A percentile compares a stretch with the other conserved stretches of the same genome.
phyloP scores from a whole-genome alignment of 2,329 filamentous ascomycete species.

The Hypomyces perniciosus region DNA sequence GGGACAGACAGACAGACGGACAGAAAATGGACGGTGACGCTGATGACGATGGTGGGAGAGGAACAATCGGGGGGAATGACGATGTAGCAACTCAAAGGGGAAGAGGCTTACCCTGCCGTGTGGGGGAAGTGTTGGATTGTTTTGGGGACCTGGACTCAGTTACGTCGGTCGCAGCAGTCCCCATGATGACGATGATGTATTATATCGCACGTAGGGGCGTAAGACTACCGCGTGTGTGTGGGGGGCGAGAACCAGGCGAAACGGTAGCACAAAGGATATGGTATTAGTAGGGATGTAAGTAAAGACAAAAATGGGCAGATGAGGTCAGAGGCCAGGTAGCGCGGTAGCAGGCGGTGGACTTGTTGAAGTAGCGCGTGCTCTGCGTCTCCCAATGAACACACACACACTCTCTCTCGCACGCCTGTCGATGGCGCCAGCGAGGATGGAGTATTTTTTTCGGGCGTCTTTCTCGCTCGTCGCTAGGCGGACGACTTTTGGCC shows the following conservation, averaged over 20 bases:
- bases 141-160: constrained; percentile 45
- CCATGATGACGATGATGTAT: constrained; percentile 47
- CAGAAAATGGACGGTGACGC: constrained; percentile 12
- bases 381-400: neutral
- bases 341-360: constrained; percentile 14
- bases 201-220: constrained; percentile 29
- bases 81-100: constrained; percentile 15
- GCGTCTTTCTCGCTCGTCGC: too few relatives aligned
- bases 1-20: neutral
- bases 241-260: constrained; percentile 13
- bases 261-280: too few relatives aligned
- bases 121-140: constrained; percentile 37
- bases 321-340: constrained; percentile 33
- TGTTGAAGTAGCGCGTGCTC: constrained; percentile 8
- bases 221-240: constrained; percentile 24
- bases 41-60: constrained; percentile 14
- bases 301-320: constrained; percentile 28
- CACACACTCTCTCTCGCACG: neutral
- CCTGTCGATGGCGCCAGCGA: neutral
- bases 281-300: constrained; percentile 17
- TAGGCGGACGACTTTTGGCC: too few relatives aligned
- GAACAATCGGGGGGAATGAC: constrained; percentile 11
- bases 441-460: neutral
- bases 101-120: constrained; percentile 37
- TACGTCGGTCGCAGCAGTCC: constrained; percentile 37